These are phyloP conservation scores for Phytopythium boreale DNA, from an alignment of 352 stramenopile genomes.

Conservation along the genomic window DNA sequence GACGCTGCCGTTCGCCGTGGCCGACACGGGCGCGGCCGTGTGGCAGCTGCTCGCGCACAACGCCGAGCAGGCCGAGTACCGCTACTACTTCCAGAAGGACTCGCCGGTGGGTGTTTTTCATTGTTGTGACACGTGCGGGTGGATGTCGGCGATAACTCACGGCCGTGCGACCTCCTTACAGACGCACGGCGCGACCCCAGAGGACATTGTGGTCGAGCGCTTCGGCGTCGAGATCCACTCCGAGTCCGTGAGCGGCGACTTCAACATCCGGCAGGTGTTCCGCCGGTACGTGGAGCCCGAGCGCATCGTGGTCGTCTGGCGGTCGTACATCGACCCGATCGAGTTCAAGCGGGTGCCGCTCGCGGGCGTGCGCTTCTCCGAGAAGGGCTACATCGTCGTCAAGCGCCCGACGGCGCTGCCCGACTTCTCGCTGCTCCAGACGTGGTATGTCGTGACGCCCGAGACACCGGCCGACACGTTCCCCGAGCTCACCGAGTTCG, in stretches of 20 bases:
- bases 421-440: slow-evolving; percentile 32
- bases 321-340: slow-evolving; percentile 50
- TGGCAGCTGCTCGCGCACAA: slow-evolving; percentile 38
- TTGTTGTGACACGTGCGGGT: neutral
- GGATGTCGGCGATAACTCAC: slow-evolving; percentile 5
- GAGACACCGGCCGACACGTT: slow-evolving; percentile 26
- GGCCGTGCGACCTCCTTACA: neutral
- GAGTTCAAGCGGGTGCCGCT: slow-evolving; percentile 49
- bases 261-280: slow-evolving; percentile 60
- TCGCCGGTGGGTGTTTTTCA: neutral
- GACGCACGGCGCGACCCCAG: slow-evolving; percentile 10
- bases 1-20: slow-evolving; percentile 37
- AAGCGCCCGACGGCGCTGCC: slow-evolving; percentile 25
- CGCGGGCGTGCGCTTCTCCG: slow-evolving; percentile 48
- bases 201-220: slow-evolving; percentile 60
- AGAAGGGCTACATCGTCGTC: slow-evolving; percentile 61
- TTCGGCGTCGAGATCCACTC: slow-evolving; percentile 53
- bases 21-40: slow-evolving; percentile 27
- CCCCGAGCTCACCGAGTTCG: slow-evolving; percentile 41
- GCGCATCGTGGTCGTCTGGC: slow-evolving; percentile 64
- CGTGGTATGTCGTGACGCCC: slow-evolving; percentile 48
- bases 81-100: slow-evolving; percentile 26
- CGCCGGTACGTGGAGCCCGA: slow-evolving; percentile 54
- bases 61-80: slow-evolving; percentile 35
- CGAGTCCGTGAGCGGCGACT: slow-evolving; percentile 43